phyloP scores from a whole-genome alignment of 352 stramenopile species.

The Globisporangium nagaii region DNA sequence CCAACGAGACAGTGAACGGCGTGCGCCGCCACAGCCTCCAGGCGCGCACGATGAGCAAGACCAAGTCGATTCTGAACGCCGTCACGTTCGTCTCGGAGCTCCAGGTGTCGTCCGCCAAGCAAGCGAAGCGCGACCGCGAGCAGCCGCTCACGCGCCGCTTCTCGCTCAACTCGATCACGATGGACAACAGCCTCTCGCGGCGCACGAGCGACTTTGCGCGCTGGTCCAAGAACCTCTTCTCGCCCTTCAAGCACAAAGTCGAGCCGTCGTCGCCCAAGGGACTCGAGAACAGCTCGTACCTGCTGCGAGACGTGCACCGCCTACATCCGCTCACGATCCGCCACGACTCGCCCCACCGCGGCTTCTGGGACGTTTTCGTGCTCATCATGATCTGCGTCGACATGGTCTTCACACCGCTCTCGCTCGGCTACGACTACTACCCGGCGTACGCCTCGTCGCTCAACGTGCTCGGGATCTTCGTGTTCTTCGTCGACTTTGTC shows the following conservation, averaged over 20 bases:
- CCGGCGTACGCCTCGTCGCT: constrained; percentile 17
- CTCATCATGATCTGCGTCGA: constrained; percentile 51
- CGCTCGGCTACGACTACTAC: constrained; percentile 40
- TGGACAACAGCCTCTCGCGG: constrained; percentile 5
- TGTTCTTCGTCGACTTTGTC: constrained; percentile 56
- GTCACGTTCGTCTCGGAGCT: constrained; percentile 9
- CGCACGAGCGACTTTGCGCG: constrained; percentile 6
- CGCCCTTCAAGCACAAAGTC: constrained; percentile 2
- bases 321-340: constrained; percentile 40
- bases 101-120: constrained; percentile 3
- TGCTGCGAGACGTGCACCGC: constrained; percentile 26
- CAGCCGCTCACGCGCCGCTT: constrained; percentile 30
- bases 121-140: constrained; percentile 15
- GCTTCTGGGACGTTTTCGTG: constrained; percentile 49
- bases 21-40: constrained; percentile 4
- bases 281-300: constrained; percentile 24
- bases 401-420: constrained; percentile 44
- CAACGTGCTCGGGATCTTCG: constrained; percentile 30
- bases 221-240: constrained; percentile 5
- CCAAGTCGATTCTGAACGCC: constrained; percentile 12
- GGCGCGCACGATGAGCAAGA: constrained; percentile 8
- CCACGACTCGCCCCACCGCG: constrained; percentile 36
- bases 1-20: background rate
- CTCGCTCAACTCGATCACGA: constrained; percentile 21
- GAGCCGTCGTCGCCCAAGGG: constrained; percentile 8